phyloP scores from a whole-genome alignment of 2,329 filamentous ascomycete species.

The Penicillium sp. region DNA sequence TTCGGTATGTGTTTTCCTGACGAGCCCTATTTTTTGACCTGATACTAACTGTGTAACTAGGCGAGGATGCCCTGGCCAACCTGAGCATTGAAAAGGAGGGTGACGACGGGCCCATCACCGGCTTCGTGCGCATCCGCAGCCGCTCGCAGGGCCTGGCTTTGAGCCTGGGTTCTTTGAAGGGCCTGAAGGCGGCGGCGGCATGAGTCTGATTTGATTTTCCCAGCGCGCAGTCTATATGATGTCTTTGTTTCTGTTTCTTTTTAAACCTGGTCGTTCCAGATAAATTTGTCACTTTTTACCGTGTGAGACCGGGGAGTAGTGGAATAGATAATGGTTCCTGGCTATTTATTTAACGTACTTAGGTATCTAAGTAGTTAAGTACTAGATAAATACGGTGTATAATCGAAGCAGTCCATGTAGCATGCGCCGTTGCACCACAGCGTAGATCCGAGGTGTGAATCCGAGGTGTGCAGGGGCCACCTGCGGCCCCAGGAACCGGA shows the following conservation, averaged over 20 bases:
- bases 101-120: constrained; percentile 90
- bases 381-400: background rate
- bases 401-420: background rate
- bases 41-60: constrained; percentile 51
- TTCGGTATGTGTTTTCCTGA: constrained; percentile 71
- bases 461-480: constrained; percentile 16
- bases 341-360: background rate
- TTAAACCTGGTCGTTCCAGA: constrained; percentile 24
- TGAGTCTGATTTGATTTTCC: constrained; percentile 32
- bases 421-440: constrained; percentile 3
- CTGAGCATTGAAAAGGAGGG: constrained; percentile 97
- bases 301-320: constrained; percentile 27
- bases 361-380: too few species aligned
- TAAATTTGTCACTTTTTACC: constrained; percentile 29
- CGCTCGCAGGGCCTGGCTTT: constrained; percentile 92
- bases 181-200: constrained; percentile 69
- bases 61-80: constrained; percentile 96
- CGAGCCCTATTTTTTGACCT: background rate
- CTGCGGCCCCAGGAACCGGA: constrained; percentile 18
- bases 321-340: constrained; percentile 24
- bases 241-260: constrained; percentile 22
- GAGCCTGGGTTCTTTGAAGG: constrained; percentile 91
- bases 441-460: constrained; percentile 11
- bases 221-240: constrained; percentile 32
- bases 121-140: constrained; percentile 96